Evolutionary conservation across 176 grass and related monocot species (phyloP).

Genomic region (Triticum urartu): DNA sequence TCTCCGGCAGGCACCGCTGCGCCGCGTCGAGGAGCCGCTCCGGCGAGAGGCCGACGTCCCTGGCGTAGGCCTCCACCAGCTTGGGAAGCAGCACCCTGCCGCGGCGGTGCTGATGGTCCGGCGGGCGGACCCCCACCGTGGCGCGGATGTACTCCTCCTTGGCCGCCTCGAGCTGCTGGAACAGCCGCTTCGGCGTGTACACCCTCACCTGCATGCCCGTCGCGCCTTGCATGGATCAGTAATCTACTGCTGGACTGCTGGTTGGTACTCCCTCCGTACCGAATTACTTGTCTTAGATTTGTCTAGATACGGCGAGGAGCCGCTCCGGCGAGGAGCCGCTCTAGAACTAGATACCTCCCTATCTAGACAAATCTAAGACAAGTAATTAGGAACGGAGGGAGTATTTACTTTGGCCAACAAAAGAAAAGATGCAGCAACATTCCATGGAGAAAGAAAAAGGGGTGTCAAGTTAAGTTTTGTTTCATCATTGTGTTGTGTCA

Average conservation of each 20-base stretch:
- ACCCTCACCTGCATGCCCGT: slow-evolving; percentile 62
- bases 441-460: slow-evolving; percentile 11
- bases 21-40: slow-evolving; percentile 80
- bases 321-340: too few relatives aligned
- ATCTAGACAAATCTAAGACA: too few relatives aligned
- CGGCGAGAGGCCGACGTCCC: slow-evolving; percentile 67
- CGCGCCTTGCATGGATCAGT: not conserved
- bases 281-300: too few relatives aligned
- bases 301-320: too few relatives aligned
- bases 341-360: too few relatives aligned
- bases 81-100: slow-evolving; percentile 81
- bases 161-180: slow-evolving; percentile 78
- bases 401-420: slow-evolving; percentile 13
- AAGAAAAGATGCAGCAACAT: slow-evolving; percentile 15
- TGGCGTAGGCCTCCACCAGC: slow-evolving; percentile 69
- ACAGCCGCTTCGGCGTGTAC: slow-evolving; percentile 71
- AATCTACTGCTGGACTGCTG: not conserved
- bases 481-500: slow-evolving; percentile 50
- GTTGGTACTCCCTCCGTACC: not conserved
- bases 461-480: slow-evolving; percentile 29
- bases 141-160: slow-evolving; percentile 93
- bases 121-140: slow-evolving; percentile 62
- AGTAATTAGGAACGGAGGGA: too few relatives aligned
- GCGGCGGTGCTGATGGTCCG: slow-evolving; percentile 3
- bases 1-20: slow-evolving; percentile 82